Evolutionary conservation across 2,329 filamentous ascomycete genomes (phyloP), one percentile per base, ranked within the genome.

Genomic region (Exserohilum turcica): DNA sequence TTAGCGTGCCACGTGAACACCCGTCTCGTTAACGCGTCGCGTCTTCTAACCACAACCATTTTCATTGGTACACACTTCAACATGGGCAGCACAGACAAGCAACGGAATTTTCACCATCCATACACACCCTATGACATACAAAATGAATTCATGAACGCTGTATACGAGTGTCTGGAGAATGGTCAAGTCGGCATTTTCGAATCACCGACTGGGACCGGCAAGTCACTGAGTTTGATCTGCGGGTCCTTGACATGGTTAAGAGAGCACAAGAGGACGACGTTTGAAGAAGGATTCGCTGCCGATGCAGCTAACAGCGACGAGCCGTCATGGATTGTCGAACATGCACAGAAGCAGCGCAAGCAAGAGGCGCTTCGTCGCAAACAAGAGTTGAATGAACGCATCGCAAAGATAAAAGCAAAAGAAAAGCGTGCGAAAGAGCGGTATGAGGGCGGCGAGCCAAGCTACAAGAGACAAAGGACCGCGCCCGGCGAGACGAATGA

Each of bases 191-290:
- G 90, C 27, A 92, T 97, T 37, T 87, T 97, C 39, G 92, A 97
- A 71, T 96, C 91, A 39, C 92, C 92, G n/a, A 97, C 92, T 36
- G 92, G 92, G 73, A 89, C 85, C 81, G 92, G 92, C 38, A 97
- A 97, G 82, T 96, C 92, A 1, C 76, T 97, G 38, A 96, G 92
- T 60, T 80, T 97, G 24, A 94, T 97, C 58, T 97, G 92, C 70
- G 89, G 88, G 35, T 87, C 92, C 5, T 74, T 97, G 66, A 96
- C 92, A 2, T 97, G 92, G 92, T 80, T 97, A n/a, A 87, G 92
- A 42, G 84, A 90, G 51, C 84, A 92, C 75, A 93, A 95, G 72
- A 79, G 86, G 74, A 71, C 79, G 66, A 63, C 72, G 56, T 75
- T 88, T 79, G 74, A 88, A 79, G 73, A 81, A 69, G 60, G 82